A percentile compares a stretch with the other conserved stretches of the same genome.
These are phyloP conservation scores for Basidiobolus heterosporus DNA, from an alignment of 371 early-diverging fungal genomes.

Conservation along the genomic window DNA sequence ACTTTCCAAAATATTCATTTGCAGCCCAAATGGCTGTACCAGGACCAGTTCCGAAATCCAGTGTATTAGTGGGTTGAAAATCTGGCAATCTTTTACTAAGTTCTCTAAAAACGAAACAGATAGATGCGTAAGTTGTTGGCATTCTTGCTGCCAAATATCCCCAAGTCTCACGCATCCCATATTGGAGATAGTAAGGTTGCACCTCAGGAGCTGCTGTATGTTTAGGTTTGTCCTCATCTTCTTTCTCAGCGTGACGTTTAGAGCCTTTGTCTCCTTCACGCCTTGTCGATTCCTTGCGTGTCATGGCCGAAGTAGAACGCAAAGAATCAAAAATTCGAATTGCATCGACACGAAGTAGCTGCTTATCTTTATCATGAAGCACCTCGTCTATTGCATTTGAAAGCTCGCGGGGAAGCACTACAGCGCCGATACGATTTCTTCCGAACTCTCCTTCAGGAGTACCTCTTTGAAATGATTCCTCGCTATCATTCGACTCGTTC, in stretches of 20 bases:
- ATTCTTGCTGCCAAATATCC: constrained; percentile 62
- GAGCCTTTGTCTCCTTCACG: constrained; percentile 3
- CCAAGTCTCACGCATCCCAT: constrained; percentile 47
- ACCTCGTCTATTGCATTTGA: constrained; percentile 25
- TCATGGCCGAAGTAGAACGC: constrained; percentile 35
- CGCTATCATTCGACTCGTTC: no score
- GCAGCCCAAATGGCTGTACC: constrained; percentile 65
- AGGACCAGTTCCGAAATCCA: constrained; percentile 82
- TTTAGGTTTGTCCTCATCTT: constrained; percentile 2
- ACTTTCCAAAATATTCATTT: neutral
- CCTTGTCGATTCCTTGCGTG: constrained; percentile 8
- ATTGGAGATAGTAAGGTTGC: constrained; percentile 49
- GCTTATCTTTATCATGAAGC: constrained; percentile 27
- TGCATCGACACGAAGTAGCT: constrained; percentile 42
- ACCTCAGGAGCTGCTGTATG: constrained; percentile 1
- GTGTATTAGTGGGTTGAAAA: constrained; percentile 36
- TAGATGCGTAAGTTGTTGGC: constrained; percentile 47
- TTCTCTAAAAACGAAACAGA: constrained; percentile 49
- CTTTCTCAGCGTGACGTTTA: neutral
- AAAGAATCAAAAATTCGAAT: constrained; percentile 47
- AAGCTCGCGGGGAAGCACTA: constrained; percentile 33
- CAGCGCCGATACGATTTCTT: constrained; percentile 48
- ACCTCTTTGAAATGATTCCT: constrained; percentile 18
- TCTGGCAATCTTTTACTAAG: constrained; percentile 32
- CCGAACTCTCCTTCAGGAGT: constrained; percentile 56